Percentiles rank a stretch among this genome's conserved stretches.
Conservation (phyloP, 129 eudicot genomes). For the Flaveria bidentis region DNA sequence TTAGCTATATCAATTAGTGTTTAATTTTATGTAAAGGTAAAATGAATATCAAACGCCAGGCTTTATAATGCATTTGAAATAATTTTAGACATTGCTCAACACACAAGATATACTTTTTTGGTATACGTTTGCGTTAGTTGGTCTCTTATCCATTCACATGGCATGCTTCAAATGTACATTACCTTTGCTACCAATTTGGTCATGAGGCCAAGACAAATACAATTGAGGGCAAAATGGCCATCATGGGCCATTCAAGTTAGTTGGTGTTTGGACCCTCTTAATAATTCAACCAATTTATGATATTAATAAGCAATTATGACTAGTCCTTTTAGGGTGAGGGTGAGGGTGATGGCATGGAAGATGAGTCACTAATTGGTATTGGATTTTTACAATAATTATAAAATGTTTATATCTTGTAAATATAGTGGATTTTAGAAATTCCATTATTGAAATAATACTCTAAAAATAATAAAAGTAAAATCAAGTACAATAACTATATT, state of each 20-base stretch:
- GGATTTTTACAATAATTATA: neutral
- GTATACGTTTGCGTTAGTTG: slow-evolving; percentile 28
- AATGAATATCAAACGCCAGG: neutral
- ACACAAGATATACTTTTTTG: slow-evolving; percentile 3
- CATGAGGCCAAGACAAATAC: slow-evolving; percentile 38
- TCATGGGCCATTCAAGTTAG: slow-evolving; percentile 39
- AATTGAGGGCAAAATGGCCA: slow-evolving; percentile 29
- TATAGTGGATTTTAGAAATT: neutral
- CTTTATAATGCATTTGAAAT: neutral
- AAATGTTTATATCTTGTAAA: neutral
- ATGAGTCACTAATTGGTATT: slow-evolving; percentile 7
- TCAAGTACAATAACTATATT: neutral
- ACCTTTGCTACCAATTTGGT: slow-evolving; percentile 33
- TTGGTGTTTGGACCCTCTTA: slow-evolving; percentile 39
- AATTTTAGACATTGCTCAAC: neutral
- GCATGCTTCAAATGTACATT: slow-evolving; percentile 50
- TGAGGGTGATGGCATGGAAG: slow-evolving; percentile 1
- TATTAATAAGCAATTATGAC: slow-evolving; percentile 28
- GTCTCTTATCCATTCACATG: slow-evolving; percentile 57
- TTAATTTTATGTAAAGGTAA: neutral
- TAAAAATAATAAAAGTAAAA: neutral
- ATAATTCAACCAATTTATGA: slow-evolving; percentile 35
- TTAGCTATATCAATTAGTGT: no score
- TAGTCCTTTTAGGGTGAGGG: slow-evolving; percentile 18
- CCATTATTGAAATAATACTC: neutral